These are phyloP conservation scores for Trichoderma hamatum DNA, from an alignment of 2,329 filamentous ascomycete species.

Conservation along the genomic window DNA sequence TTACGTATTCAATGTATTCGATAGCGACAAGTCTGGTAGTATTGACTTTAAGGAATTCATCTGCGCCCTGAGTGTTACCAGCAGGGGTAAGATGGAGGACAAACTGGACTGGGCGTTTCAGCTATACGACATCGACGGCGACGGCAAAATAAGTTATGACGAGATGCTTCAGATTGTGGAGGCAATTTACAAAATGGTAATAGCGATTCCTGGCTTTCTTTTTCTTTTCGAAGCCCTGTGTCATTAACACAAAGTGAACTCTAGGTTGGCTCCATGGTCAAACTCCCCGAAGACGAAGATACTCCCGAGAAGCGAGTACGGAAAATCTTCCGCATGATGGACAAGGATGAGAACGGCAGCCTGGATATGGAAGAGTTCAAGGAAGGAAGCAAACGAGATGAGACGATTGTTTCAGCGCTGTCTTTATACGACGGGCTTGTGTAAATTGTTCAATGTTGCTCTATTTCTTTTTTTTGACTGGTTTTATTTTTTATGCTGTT, in stretches of 20 bases:
- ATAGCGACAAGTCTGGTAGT: conserved; percentile 93
- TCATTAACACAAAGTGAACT: not conserved
- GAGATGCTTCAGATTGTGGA: conserved; percentile 99
- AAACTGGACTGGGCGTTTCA: conserved; percentile 99
- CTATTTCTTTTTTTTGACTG: conserved; percentile 12
- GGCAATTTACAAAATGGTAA: conserved; percentile 99
- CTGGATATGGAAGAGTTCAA: conserved; percentile 98
- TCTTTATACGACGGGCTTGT: conserved; percentile 96
- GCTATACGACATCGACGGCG: conserved; percentile 97
- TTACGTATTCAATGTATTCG: conserved; percentile 99
- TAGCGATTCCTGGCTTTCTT: conserved; percentile 43
- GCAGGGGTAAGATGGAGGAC: conserved; percentile 97
- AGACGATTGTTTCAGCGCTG: conserved; percentile 96
- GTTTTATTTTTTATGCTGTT: conserved; percentile 12
- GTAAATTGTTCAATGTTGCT: conserved; percentile 44
- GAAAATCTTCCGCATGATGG: conserved; percentile 99
- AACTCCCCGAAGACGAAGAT: conserved; percentile 96
- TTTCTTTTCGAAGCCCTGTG: not conserved
- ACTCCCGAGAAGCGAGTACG: conserved; percentile 96
- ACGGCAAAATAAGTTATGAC: conserved; percentile 98
- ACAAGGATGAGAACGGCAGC: conserved; percentile 98
- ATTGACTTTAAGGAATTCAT: conserved; percentile 99
- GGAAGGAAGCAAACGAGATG: conserved; percentile 97
- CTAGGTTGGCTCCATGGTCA: conserved; percentile 98
- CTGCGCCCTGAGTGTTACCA: conserved; percentile 94